Evolutionary conservation across 2,329 filamentous ascomycete genomes (phyloP).

Genomic region (Cryphonectria parasitica): DNA sequence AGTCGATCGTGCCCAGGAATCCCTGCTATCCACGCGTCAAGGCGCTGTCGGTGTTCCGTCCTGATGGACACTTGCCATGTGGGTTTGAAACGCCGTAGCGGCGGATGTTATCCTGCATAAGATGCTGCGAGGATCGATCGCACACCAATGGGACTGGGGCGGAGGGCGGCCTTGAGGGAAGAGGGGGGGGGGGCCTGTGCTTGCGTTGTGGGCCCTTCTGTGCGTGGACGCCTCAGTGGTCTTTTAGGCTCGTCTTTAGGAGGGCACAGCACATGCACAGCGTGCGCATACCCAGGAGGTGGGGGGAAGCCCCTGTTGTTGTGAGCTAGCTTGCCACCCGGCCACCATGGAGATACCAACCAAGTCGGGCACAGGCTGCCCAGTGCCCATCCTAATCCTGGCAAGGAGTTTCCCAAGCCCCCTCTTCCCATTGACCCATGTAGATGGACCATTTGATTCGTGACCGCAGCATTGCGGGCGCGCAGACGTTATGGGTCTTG

Average conservation of each 20-base stretch:
- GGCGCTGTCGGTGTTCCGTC: not conserved
- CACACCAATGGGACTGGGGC: not conserved
- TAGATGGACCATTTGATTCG: not conserved
- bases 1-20: not conserved
- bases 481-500: not conserved
- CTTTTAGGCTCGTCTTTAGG: not conserved
- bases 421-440: not conserved
- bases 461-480: slow-evolving; percentile 20
- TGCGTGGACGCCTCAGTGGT: not conserved
- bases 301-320: not conserved
- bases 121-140: not conserved
- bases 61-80: slow-evolving; percentile 3
- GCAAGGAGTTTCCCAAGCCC: not conserved
- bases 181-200: not conserved
- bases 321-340: not conserved
- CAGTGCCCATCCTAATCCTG: not conserved
- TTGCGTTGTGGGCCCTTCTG: not conserved
- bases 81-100: not conserved
- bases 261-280: not conserved
- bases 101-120: not conserved
- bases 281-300: not conserved
- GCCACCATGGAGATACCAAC: not conserved
- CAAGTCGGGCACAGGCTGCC: not conserved
- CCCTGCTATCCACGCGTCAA: slow-evolving; percentile 3
- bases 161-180: too few relatives aligned